A percentile compares a stretch with the other conserved stretches of the same genome.
These are phyloP conservation scores for Hyaloscypha hepaticicola DNA, from an alignment of 495 filamentous ascomycete genomes.

Conservation along the genomic window DNA sequence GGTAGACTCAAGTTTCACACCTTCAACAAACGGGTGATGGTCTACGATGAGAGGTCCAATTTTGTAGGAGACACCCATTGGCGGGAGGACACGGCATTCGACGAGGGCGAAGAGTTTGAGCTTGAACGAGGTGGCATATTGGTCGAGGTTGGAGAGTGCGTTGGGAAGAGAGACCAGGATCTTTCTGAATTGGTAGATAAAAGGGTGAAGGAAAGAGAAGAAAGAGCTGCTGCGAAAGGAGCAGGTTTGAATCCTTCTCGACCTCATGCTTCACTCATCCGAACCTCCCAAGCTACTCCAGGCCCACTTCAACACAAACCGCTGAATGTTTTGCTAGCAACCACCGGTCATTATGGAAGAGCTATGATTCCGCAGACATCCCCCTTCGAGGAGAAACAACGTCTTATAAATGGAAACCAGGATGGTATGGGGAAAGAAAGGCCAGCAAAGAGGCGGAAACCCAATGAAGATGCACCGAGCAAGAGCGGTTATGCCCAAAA, in stretches of 20 bases:
- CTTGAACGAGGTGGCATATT: slow-evolving; percentile 72
- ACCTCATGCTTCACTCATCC: slow-evolving; percentile 5
- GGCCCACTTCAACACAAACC: slow-evolving; percentile 37
- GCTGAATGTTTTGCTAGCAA: slow-evolving; percentile 46
- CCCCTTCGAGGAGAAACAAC: slow-evolving; percentile 50
- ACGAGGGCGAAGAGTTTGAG: slow-evolving; percentile 76
- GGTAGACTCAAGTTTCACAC: slow-evolving; percentile 82
- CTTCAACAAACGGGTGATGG: slow-evolving; percentile 90
- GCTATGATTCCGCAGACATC: slow-evolving; percentile 46
- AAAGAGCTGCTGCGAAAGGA: slow-evolving; percentile 38
- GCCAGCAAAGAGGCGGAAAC: slow-evolving; percentile 29
- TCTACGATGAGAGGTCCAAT: slow-evolving; percentile 77
- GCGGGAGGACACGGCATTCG: slow-evolving; percentile 61
- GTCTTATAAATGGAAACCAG: neutral
- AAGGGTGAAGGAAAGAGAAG: slow-evolving; percentile 50
- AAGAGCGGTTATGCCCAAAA: slow-evolving; percentile 53
- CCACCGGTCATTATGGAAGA: slow-evolving; percentile 50
- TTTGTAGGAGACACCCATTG: slow-evolving; percentile 84
- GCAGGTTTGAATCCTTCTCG: slow-evolving; percentile 12
- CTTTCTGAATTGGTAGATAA: slow-evolving; percentile 70
- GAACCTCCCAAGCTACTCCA: slow-evolving; percentile 5
- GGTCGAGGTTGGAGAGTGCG: slow-evolving; percentile 74
- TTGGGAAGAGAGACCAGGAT: slow-evolving; percentile 73
- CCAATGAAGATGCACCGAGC: slow-evolving; percentile 18
- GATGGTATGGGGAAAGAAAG: slow-evolving; percentile 9